Evolutionary conservation across 2,329 filamentous ascomycete genomes (phyloP).

Genomic region (Thermomyces lanuginosus): DNA sequence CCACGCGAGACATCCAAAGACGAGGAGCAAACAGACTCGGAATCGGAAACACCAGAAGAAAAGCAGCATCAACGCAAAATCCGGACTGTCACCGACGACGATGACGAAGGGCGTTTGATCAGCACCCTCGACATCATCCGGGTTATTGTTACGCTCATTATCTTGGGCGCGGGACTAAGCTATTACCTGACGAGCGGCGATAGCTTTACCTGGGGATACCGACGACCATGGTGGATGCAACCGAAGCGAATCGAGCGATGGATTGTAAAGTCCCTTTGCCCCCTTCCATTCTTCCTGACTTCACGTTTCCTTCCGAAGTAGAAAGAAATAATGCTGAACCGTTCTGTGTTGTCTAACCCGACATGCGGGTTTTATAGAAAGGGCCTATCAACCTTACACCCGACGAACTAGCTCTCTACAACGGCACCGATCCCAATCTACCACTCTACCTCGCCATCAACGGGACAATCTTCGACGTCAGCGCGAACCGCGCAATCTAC

Average conservation of each 20-base stretch:
- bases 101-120: slow-evolving; percentile 17
- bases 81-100: slow-evolving; percentile 6
- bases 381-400: slow-evolving; percentile 57
- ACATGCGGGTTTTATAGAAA: slow-evolving; percentile 16
- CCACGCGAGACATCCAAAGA: slow-evolving; percentile 4
- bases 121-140: slow-evolving; percentile 49
- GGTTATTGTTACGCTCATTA: slow-evolving; percentile 48
- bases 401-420: slow-evolving; percentile 53
- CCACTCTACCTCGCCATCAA: slow-evolving; percentile 83
- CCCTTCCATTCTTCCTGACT: slow-evolving; percentile 2
- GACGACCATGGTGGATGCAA: slow-evolving; percentile 43
- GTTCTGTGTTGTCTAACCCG: no score
- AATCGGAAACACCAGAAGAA: slow-evolving; percentile 2
- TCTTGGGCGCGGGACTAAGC: slow-evolving; percentile 53
- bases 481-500: slow-evolving; percentile 42
- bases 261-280: slow-evolving; percentile 35
- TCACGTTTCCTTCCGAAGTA: slow-evolving; percentile 1
- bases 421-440: slow-evolving; percentile 56
- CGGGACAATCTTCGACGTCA: slow-evolving; percentile 50
- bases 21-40: slow-evolving; percentile 3
- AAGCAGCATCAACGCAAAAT: slow-evolving; percentile 2
- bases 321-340: background rate
- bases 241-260: slow-evolving; percentile 43
- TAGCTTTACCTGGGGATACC: slow-evolving; percentile 51
- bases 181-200: slow-evolving; percentile 60